Base-by-base conservation (phyloP, 108 stramenopile species). In the Conticribra weissflogii region DNA sequence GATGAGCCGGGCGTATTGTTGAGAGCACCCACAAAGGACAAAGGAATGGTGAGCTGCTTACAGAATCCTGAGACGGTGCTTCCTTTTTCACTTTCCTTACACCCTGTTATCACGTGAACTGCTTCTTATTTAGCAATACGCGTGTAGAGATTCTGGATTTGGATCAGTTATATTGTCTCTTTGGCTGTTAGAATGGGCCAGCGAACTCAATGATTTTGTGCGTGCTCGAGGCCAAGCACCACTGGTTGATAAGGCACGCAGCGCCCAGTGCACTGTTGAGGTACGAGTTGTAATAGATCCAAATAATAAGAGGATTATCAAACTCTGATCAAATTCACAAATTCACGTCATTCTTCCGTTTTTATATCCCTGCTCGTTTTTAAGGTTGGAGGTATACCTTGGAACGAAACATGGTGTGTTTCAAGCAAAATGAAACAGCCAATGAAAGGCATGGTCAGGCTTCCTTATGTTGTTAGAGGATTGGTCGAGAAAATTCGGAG, bases 1-100 rank as follows among this genome's bases (percentile, higher is more conserved):
- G 82, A 88, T 48, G 66, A 81, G 8, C 72, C 84, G 12, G 94
- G 94, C 7, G 78, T 92, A 0, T 70, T 85, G 1, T 81, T 95
- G 23, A 69, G 94, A 29, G 94, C 94, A 25, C 94, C 94, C 1
- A 91, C 90, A n/a, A 82, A 83, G 49, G 78, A 91, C 19, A 74
- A 86, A 51, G 94, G 94, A 7, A 86, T 95, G 91, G 88, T 83
- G 34, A 32, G 73, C 9, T 12, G 28, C 1, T n/a, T 3, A 12
- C 21, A 1, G 31, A 33, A 21, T 12, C 9, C 3, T 22, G 12
- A 33, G 24, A 50, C 32, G 0, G 2, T 45, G n/a, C 0, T 18
- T 25, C 18, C 50, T 2, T 51, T 17, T 51, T 60, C 14, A 3
- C 25, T 24, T 49, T 0, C 12, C 57, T 9, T 21, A 0, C 41